Evolutionary conservation across 495 filamentous ascomycete species (phyloP).

Genomic region (Elasticomyces elasticus): DNA sequence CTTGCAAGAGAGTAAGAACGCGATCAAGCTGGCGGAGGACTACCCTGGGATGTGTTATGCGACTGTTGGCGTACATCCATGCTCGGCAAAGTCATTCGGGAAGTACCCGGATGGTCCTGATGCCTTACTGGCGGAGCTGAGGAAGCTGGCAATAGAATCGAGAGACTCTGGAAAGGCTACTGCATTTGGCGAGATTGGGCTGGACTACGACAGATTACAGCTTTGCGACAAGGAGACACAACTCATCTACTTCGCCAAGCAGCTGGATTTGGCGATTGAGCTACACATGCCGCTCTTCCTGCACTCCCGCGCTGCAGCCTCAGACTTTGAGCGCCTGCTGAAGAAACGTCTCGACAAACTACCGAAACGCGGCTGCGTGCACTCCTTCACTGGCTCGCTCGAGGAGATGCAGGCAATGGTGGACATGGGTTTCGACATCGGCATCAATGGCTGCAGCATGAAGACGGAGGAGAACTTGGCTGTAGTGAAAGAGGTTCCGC

Average conservation of each 20-base stretch:
- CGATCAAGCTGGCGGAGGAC: constrained; percentile 59
- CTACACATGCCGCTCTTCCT: constrained; percentile 80
- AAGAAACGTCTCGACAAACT: constrained; percentile 43
- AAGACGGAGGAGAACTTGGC: constrained; percentile 83
- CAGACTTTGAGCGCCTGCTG: constrained; percentile 66
- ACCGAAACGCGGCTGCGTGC: constrained; percentile 68
- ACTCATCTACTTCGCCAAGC: constrained; percentile 70
- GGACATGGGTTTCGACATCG: constrained; percentile 67
- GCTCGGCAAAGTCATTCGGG: constrained; percentile 60
- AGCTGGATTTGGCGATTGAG: constrained; percentile 66
- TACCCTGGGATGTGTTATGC: constrained; percentile 73
- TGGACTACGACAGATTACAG: constrained; percentile 88
- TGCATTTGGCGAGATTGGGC: constrained; percentile 90
- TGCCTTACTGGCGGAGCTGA: constrained; percentile 43
- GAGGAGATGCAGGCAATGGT: constrained; percentile 73
- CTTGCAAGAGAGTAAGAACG: constrained; percentile 63
- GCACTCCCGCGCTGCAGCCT: constrained; percentile 74
- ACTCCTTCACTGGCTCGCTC: constrained; percentile 78
- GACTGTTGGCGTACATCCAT: constrained; percentile 91
- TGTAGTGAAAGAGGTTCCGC: constrained; percentile 64
- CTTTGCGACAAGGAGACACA: constrained; percentile 67
- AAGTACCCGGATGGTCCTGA: constrained; percentile 44
- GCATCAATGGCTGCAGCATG: constrained; percentile 84
- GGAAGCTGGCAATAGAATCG: constrained; percentile 42
- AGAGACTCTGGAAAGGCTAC: constrained; percentile 46